These are phyloP conservation scores for Phytophthora syringae DNA, from an alignment of 352 stramenopile genomes.

Conservation along the genomic window DNA sequence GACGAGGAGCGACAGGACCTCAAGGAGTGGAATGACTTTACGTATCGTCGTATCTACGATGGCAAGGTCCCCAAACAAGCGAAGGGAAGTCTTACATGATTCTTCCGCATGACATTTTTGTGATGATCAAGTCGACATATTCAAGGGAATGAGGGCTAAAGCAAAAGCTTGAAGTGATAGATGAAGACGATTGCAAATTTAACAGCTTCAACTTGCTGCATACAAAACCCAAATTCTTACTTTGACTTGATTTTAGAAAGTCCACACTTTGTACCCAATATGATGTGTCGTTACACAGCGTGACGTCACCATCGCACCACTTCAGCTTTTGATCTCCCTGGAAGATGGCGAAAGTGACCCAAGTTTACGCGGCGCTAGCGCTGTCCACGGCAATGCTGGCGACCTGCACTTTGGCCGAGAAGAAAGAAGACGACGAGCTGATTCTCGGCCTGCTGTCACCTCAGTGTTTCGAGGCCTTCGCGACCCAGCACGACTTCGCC, in stretches of 20 bases:
- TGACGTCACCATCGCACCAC: conserved; percentile 4
- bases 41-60: too few relatives aligned
- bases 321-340: background rate
- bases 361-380: conserved; percentile 16
- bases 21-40: too few relatives aligned
- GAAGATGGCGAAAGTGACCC: conserved; percentile 24
- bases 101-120: too few relatives aligned
- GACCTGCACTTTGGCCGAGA: conserved; percentile 7
- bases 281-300: conserved; percentile 3
- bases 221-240: conserved; percentile 12
- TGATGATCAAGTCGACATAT: too few relatives aligned
- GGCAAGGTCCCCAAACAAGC: too few relatives aligned
- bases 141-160: too few relatives aligned
- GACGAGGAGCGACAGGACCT: too few relatives aligned
- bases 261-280: too few relatives aligned
- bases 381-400: conserved; percentile 25
- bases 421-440: conserved; percentile 49
- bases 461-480: conserved; percentile 83
- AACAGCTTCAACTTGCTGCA: conserved; percentile 22
- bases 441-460: conserved; percentile 78
- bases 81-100: too few relatives aligned
- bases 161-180: too few relatives aligned
- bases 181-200: too few relatives aligned
- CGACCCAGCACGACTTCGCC: conserved; percentile 80
- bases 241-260: too few relatives aligned